Evolutionary conservation across 306 rosid species (phyloP).

Genomic region (Cucurbita pepo): DNA sequence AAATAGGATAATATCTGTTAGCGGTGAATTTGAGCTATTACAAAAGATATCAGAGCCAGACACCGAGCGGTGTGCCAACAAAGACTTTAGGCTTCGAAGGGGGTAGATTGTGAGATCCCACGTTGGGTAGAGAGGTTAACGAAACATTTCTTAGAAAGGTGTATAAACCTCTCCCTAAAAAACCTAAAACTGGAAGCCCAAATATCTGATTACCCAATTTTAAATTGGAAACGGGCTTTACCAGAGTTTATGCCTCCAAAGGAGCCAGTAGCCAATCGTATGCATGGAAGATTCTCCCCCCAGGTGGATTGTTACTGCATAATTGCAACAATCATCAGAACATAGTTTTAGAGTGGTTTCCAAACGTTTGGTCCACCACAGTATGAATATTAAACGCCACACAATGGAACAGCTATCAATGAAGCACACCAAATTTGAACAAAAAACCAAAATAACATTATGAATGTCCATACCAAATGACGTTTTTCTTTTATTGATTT

Average conservation of each 20-base stretch:
- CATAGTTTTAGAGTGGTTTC: not conserved
- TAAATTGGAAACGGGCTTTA: slow-evolving; percentile 2
- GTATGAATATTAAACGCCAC: not conserved
- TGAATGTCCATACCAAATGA: not conserved
- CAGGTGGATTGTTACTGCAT: slow-evolving; percentile 65
- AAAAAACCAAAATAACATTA: not conserved
- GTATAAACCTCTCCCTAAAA: no score
- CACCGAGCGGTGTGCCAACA: no score
- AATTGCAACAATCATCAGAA: not conserved
- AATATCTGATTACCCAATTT: no score
- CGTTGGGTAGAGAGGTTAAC: no score
- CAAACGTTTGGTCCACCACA: not conserved
- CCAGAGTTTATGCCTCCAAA: slow-evolving; percentile 92
- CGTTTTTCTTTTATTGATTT: not conserved
- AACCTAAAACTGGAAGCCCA: no score
- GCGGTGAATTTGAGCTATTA: no score
- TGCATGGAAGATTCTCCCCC: slow-evolving; percentile 74
- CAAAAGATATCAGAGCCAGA: no score
- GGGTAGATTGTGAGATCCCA: no score
- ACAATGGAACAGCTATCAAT: not conserved
- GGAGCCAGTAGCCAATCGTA: slow-evolving; percentile 58
- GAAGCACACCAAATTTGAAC: not conserved
- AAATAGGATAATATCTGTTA: no score
- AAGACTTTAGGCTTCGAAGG: no score
- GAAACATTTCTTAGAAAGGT: no score